A percentile compares a stretch with the other conserved stretches of the same genome.
Evolutionary conservation across 1,139 yeast genomes (phyloP).

Genomic region (Magnusiomyces tetraspermus): DNA sequence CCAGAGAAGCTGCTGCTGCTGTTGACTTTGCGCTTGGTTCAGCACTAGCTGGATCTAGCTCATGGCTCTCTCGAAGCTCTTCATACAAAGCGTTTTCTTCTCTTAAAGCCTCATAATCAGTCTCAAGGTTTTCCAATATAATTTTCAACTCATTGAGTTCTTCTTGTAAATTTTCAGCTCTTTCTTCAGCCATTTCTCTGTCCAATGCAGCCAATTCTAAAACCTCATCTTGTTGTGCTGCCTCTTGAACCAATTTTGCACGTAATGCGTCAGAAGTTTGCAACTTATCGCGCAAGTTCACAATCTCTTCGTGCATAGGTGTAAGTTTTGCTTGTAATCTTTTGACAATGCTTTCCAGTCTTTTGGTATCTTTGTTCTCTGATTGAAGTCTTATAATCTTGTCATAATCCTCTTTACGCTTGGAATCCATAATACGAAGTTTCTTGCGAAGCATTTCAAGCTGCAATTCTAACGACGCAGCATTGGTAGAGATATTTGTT

Average conservation of each 20-base stretch:
- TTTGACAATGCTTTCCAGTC: conserved; percentile 37
- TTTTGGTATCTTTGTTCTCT: conserved; percentile 25
- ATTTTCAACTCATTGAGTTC: conserved; percentile 30
- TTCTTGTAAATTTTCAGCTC: conserved; percentile 33
- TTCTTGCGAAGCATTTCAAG: conserved; percentile 16
- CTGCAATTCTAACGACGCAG: conserved; percentile 4
- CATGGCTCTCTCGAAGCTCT: conserved; percentile 22
- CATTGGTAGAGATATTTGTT: neutral
- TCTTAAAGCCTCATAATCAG: conserved; percentile 37
- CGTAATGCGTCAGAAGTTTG: conserved; percentile 24
- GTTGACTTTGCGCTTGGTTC: neutral
- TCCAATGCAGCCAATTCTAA: conserved; percentile 49
- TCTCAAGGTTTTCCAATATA: conserved; percentile 35
- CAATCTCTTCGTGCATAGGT: conserved; percentile 32
- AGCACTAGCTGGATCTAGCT: conserved; percentile 21
- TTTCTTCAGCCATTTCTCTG: conserved; percentile 42
- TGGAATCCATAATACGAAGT: conserved; percentile 26
- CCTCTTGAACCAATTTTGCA: conserved; percentile 31
- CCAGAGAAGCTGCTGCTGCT: conserved; percentile 17
- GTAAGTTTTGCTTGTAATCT: conserved; percentile 29
- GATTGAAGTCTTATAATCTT: conserved; percentile 20
- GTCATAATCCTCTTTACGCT: conserved; percentile 27
- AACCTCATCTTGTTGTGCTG: conserved; percentile 35
- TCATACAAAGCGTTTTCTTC: conserved; percentile 42
- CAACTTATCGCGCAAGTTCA: conserved; percentile 23